Percentiles rank a stretch among this genome's conserved stretches.
phyloP scores from a whole-genome alignment of 164 flowering plant genomes.

The Magnolia changhungtana region DNA sequence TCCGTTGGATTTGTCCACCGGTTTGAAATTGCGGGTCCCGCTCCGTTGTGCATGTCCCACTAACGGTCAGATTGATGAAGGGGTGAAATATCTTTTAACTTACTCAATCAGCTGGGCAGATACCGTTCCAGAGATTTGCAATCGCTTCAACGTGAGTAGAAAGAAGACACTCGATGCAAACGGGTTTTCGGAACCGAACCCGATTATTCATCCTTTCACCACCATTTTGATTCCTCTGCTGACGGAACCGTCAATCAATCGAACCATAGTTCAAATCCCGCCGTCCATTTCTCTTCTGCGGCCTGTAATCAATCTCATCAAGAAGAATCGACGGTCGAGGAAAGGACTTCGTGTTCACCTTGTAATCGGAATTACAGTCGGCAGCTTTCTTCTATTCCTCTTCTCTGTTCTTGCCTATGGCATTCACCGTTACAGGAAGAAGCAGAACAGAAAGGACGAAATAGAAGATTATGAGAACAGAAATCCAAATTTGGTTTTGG shows the following conservation, averaged over 20 bases:
- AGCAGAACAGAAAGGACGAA: slow-evolving; percentile 7
- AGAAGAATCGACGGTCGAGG: slow-evolving; percentile 17
- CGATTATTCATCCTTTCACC: slow-evolving; percentile 42
- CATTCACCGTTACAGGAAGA: not conserved
- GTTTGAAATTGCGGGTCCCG: slow-evolving; percentile 44
- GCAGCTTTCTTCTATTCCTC: slow-evolving; percentile 22
- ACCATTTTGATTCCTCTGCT: slow-evolving; percentile 63
- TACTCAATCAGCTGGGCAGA: slow-evolving; percentile 36
- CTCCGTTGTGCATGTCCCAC: slow-evolving; percentile 90
- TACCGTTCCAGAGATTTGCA: slow-evolving; percentile 27
- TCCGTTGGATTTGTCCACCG: slow-evolving; percentile 15
- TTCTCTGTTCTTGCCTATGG: slow-evolving; percentile 9
- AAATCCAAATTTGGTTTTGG: not conserved
- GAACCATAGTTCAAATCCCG: slow-evolving; percentile 22
- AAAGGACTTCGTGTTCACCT: slow-evolving; percentile 35
- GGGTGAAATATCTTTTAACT: slow-evolving; percentile 52
- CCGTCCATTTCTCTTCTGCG: slow-evolving; percentile 24
- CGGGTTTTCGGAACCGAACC: slow-evolving; percentile 24
- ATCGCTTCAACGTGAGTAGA: slow-evolving; percentile 32
- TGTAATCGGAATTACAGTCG: slow-evolving; percentile 37
- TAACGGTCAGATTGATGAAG: slow-evolving; percentile 36
- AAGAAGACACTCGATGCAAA: slow-evolving; percentile 45
- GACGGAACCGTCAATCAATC: slow-evolving; percentile 35
- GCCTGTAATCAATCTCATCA: slow-evolving; percentile 17
- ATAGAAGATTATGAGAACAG: not conserved